Conservation (phyloP, 1,139 yeast genomes). For the Suhomyces guaymorum region DNA sequence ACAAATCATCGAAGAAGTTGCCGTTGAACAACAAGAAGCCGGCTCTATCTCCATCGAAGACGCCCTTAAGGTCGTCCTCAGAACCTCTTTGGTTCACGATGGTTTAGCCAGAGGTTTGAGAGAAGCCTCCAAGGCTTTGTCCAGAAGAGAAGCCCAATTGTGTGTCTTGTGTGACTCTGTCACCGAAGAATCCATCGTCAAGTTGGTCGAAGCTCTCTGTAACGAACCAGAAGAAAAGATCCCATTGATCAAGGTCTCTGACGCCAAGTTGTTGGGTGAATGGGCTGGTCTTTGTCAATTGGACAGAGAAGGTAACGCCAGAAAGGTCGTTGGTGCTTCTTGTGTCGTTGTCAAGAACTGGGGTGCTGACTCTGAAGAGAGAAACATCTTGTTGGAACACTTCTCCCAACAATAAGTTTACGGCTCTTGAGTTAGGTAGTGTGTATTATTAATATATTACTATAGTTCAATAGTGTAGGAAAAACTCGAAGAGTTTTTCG, state of each 20-base stretch:
- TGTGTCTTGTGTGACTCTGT: constrained; percentile 98
- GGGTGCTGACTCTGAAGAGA: constrained; percentile 99
- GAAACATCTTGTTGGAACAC: constrained; percentile 95
- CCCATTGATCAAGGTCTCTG: constrained; percentile 98
- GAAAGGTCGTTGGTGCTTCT: constrained; percentile 99
- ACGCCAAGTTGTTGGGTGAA: constrained; percentile 99
- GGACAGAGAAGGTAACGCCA: constrained; percentile 99
- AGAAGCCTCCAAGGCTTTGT: constrained; percentile 98
- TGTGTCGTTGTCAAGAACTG: constrained; percentile 99
- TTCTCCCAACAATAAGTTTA: constrained; percentile 74
- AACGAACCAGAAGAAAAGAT: constrained; percentile 96
- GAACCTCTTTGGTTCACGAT: constrained; percentile 97
- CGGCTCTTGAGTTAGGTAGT: constrained; percentile 9
- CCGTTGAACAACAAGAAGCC: constrained; percentile 80
- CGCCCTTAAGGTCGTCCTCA: constrained; percentile 96
- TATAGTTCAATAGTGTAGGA: no score
- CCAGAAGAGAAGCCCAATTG: constrained; percentile 97
- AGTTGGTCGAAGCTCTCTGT: constrained; percentile 99
- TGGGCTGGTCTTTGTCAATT: constrained; percentile 99
- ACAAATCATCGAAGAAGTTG: constrained; percentile 82
- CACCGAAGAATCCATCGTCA: constrained; percentile 95
- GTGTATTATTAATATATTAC: no score
- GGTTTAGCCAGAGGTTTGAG: constrained; percentile 99
- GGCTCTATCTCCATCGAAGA: constrained; percentile 96
- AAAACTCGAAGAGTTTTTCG: no score